Evolutionary conservation across 192 early-diverging fungal genomes (phyloP), one percentile per base, ranked within the genome.

Genomic region (Coemansia sp.): DNA sequence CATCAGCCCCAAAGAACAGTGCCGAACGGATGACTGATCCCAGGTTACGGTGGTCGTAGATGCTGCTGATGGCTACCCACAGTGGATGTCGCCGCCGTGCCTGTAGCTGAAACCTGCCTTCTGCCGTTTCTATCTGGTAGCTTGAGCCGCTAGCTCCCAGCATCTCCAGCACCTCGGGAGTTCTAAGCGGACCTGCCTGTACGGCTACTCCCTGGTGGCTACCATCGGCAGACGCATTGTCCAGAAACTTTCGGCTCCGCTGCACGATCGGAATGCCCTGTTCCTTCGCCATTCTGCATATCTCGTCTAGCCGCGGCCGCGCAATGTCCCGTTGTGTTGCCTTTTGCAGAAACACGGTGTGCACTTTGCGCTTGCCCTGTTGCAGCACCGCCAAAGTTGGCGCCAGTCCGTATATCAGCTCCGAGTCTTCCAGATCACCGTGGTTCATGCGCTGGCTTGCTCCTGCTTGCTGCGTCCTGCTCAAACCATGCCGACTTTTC

Each of bases 1-100:
- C 71, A 32, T 75, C 71, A 5, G 60, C 63, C n/a, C 77, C 77
- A 64, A 80, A 75, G 44, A 65, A 80, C 56, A 70, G 21, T 12
- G 71, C 71, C 34, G 77, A 64, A 39, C 77, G 58, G 14, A 77
- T 40, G 5, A 70, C 66, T 20, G 74, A 77, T 6, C 74, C 74
- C 15, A 77, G 38, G 39, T 77, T 77, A 31, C 48, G 58, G 32
- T 43, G 36, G 21, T 77, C 74, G 49, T 77, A 68, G 21, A 77
- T 62, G 12, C 54, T 34, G 39, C 66, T 59, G 21, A 66, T 46
- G 31, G 14, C 51, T 20, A 77, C 28, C 55, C 63, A 66, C 21
- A 77, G 60, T n/a, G 74, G 74, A 34, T 58, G 56, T 32, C 39
- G 61, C 23, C 68, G 53, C 21, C 66, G 61, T 34, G 72, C 36